Conservation (phyloP, 148 eudicot species). For the Fagopyrum tataricum region DNA sequence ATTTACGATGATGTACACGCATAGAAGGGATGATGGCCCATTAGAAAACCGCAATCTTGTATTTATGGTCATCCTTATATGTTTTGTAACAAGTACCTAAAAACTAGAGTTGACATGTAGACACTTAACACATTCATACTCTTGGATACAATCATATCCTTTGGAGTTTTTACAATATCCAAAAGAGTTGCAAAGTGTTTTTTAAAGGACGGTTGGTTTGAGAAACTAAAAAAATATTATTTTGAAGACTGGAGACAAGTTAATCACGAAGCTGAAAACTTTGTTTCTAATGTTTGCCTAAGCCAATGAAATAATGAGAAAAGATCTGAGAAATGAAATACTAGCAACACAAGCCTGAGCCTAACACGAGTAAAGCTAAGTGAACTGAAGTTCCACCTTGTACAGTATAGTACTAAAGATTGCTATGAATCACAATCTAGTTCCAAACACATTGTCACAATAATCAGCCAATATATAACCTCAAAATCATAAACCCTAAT, state of each 20-base stretch:
- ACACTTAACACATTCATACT: neutral
- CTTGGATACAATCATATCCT: neutral
- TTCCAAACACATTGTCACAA: neutral
- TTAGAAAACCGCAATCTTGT: neutral
- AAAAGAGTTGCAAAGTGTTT: neutral
- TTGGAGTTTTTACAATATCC: neutral
- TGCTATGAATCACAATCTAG: neutral
- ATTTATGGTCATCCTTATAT: neutral
- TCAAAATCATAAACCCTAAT: neutral
- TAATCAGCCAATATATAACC: neutral
- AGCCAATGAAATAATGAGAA: no score
- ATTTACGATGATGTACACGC: neutral
- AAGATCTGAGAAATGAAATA: neutral
- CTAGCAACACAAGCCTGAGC: neutral
- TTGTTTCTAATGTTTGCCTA: neutral
- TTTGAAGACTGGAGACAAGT: neutral
- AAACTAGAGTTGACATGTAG: neutral
- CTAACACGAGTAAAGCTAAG: neutral
- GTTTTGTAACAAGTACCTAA: neutral
- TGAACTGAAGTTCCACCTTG: neutral
- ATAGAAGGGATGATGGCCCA: neutral
- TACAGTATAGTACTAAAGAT: neutral
- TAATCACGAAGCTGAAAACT: neutral
- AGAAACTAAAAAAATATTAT: neutral
- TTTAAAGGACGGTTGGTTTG: neutral